These are phyloP conservation scores for Monilinia aucupariae DNA, from an alignment of 2,329 filamentous ascomycete genomes.

Conservation along the genomic window DNA sequence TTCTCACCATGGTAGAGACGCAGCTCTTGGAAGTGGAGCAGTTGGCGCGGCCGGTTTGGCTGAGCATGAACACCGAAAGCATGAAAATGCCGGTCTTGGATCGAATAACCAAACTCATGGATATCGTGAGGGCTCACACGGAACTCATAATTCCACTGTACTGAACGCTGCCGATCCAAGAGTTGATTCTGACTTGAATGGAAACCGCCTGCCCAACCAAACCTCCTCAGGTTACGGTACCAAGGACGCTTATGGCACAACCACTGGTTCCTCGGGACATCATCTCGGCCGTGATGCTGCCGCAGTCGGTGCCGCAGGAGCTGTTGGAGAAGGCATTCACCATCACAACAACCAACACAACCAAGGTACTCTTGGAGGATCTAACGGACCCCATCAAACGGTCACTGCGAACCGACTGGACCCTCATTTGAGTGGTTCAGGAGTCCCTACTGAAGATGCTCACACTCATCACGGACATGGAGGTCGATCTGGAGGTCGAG, in stretches of 20 bases:
- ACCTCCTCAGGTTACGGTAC: constrained; percentile 5
- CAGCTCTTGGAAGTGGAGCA: constrained; percentile 11
- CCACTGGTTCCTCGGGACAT: constrained; percentile 1
- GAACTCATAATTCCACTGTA: constrained; percentile 24
- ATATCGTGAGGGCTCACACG: constrained; percentile 21
- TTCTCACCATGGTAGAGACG: constrained; percentile 2
- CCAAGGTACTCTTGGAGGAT: not conserved
- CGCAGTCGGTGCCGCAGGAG: constrained; percentile 17
- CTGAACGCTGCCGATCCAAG: constrained; percentile 24
- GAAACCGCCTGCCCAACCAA: constrained; percentile 17
- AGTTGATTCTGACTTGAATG: constrained; percentile 29
- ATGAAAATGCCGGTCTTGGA: constrained; percentile 3
- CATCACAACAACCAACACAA: constrained; percentile 20
- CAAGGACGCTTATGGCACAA: constrained; percentile 3
- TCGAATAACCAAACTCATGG: not conserved
- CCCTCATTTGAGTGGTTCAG: constrained; percentile 23
- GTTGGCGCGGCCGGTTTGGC: constrained; percentile 9
- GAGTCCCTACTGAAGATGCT: constrained; percentile 20
- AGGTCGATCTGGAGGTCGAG: constrained; percentile 16
- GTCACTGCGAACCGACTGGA: constrained; percentile 31
- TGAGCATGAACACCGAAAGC: constrained; percentile 7
- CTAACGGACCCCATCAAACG: constrained; percentile 26
- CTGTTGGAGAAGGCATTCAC: constrained; percentile 19
- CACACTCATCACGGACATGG: constrained; percentile 14
- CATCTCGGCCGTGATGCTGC: constrained; percentile 21